Evolutionary conservation across 1,284 basidiomycete genomes (phyloP), one percentile per base, ranked within the genome.

Genomic region (Schizopora paradoxa): DNA sequence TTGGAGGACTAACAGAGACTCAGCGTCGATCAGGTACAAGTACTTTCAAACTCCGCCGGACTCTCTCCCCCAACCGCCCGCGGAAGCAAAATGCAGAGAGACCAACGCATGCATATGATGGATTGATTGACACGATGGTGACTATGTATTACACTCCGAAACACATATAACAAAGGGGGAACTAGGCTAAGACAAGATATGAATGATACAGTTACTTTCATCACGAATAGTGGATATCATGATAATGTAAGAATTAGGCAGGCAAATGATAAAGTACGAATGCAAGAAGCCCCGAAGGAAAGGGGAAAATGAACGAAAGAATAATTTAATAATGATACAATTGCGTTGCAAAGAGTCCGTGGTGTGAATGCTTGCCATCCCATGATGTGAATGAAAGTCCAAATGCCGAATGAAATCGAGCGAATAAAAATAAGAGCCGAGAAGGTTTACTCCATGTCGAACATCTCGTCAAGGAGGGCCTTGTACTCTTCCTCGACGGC

Each of bases 401-500:
- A 14, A 2, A n/a, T 10, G 33, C 18, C 33, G 14, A 2, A n/a
- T 10, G 33, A 35, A 19, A 16, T 22, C 18, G 14, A 35, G 33
- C 33, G 38, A 40, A 22, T 28, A 14, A 25, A n/a, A 37, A 26
- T 16, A 28, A 42, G 10, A 37, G n/a, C 14, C 8, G 18, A 35
- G 14, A 35, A 16, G n/a, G 3, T 36, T 35, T 18, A 50, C 16
- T 47, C 44, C 23, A 45, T 45, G 11, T 42, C 63, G 54, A 75
- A 80, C 23, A 79, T 66, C 44, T 62, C 56, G 56, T 83, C 78
- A n/a, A 84, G 66, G 36, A 71, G 63, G 18, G 54, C 53, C 56
- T 68, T 68, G 63, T 74, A 80, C 6, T 63, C 53, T 33, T 78
- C 76, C 60, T 84, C 80, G 22, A 82, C 79, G 16, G 77, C 79